Base-by-base conservation (phyloP, 331 rosid species). In the Quercus lobata region DNA sequence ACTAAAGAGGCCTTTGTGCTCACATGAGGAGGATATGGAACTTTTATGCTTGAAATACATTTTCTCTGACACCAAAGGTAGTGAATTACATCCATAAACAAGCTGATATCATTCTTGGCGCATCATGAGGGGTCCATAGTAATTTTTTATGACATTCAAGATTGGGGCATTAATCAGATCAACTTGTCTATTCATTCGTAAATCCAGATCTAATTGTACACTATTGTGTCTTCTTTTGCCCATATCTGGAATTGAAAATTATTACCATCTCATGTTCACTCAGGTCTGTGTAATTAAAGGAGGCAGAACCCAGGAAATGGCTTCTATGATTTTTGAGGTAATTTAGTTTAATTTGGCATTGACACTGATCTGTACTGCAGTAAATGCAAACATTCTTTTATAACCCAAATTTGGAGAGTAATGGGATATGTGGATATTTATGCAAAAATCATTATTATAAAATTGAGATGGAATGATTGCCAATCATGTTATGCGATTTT, bases 261-360 rank as follows among this genome's bases (percentile, higher is more conserved):
- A 29, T 71, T 25, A 6, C 76, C 10, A 25, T 12, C 57, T 30
- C 35, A 4, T 15, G 6, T 9, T 54, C 5, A 49, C 53, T 78
- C 79, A 84, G 24, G 92, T 87, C 72, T 89, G 87, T 71, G 73
- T 84, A 46, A 58, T 81, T 29, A 89, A 87, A 73, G 89, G 92
- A 68, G 85, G 87, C 53, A 87, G 91, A 76, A 87, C 91, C 35
- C 88, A 89, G 14, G 87, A 57, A 75, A 86, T 89, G 49, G 89
- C 85, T 81, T 77, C 84, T 6, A 55, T 75, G 46, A 89, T 89
- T 81, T 87, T 60, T 69, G 87, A 87, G 87, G 91, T 87, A 81
- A 61, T 76, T 29, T 18, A n/a, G 29, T 68, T 76, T 71, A 69
- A 10, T 71, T 21, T 65, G 62, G 35, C 18, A 61, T 12, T n/a